Evolutionary conservation across 257 asterid species (phyloP).

Genomic region (Nicotiana benthamiana): DNA sequence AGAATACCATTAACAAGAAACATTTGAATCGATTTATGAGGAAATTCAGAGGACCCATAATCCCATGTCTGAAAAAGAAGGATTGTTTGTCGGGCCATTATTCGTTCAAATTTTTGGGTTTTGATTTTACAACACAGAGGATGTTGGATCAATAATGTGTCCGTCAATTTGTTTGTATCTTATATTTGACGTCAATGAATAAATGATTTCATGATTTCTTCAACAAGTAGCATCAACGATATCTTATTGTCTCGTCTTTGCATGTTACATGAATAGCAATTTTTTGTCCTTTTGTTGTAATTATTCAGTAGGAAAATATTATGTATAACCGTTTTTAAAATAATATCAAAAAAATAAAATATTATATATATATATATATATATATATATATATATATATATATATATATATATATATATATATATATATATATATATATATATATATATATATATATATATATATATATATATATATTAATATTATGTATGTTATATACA

Average conservation of each 20-base stretch:
- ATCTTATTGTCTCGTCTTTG: background rate
- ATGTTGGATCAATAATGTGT: slow-evolving; percentile 21
- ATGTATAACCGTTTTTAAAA: no score
- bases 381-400: no score
- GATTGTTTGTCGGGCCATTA: slow-evolving; percentile 27
- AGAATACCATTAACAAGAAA: slow-evolving; percentile 9
- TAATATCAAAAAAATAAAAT: no score
- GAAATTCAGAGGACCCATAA: slow-evolving; percentile 34
- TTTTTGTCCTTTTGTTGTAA: background rate
- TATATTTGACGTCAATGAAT: background rate
- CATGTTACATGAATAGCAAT: background rate
- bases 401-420: no score
- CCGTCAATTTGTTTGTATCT: background rate
- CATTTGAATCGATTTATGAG: slow-evolving; percentile 22
- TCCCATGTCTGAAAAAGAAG: slow-evolving; percentile 22
- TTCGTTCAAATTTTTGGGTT: background rate
- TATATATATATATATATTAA: no score
- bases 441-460: no score
- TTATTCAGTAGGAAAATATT: no score
- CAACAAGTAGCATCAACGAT: background rate
- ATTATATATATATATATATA: no score
- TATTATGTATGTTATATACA: no score
- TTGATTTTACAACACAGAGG: slow-evolving; percentile 12
- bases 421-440: no score
- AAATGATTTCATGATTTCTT: background rate